Base-by-base conservation (phyloP, 2,329 filamentous ascomycete species). In the Xylariaceae sp. region DNA sequence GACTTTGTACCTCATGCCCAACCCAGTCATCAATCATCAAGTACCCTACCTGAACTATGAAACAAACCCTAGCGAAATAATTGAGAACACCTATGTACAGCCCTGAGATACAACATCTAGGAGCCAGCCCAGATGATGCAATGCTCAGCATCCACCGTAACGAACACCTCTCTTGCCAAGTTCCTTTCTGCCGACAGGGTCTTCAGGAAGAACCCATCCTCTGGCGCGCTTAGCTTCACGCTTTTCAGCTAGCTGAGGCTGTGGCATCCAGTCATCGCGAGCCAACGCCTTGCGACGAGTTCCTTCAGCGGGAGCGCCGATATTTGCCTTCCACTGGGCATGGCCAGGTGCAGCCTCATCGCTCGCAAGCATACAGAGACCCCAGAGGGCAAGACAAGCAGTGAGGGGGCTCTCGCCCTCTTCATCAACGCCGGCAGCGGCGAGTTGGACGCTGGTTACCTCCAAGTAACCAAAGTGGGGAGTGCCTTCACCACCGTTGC, bases 401-500 rank as follows among this genome's bases (percentile, higher is more conserved):
- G 87, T 90, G 60, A 89, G 75, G 47, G 77, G 75, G 6, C 74
- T 67, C 42, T 71, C 70, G 6, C 65, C 68, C 4, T 54, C 31
- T 60, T 68, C 58, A 58, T 69, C 60, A 15, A 60, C 62, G 38
- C 56, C 59, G 10, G 62, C 57, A 40, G 69, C 64, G n/a, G 76
- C 76, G 36, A 85, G 76, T 60, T 80, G 81, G 17, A 85, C 76
- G 39, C 75, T 78, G 15, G 75, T 73, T 27, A 95, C 78, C 68
- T 97, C 91, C 5, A 96, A 75, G 68, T 85, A 89, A n/a, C 92
- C 91, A 64, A 96, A 96, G 66, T 90, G 84, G 0, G 91, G 91
- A 1, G 83, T 83, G 38, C 77, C 71, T 62, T 78, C 85, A 59
- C 66, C 81, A 45, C 91, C 90, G 58, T 87, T 89, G 62, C 91